These are phyloP conservation scores for Cardamine occulta DNA, from an alignment of 345 rosid species.

Conservation along the genomic window DNA sequence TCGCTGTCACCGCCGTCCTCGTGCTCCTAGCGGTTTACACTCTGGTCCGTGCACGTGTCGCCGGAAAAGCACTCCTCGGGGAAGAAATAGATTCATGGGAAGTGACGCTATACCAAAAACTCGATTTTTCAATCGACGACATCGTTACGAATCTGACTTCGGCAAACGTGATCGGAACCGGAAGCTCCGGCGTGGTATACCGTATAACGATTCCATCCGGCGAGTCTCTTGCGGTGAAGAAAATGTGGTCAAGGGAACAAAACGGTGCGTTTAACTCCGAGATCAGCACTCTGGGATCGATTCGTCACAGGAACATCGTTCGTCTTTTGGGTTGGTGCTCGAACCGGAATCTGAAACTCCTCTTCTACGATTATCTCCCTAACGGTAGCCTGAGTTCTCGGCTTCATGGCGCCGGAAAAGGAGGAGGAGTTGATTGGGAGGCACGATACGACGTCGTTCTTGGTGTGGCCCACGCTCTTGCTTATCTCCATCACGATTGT, in stretches of 20 bases:
- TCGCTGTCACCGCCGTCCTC: constrained; percentile 39
- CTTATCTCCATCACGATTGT: constrained; percentile 88
- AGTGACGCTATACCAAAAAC: constrained; percentile 78
- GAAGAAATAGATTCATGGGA: constrained; percentile 66
- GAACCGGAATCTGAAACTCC: constrained; percentile 62
- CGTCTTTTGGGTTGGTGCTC: constrained; percentile 83
- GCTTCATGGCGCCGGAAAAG: constrained; percentile 52
- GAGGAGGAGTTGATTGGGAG: constrained; percentile 62
- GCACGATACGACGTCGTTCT: constrained; percentile 69
- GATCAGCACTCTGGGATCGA: constrained; percentile 67
- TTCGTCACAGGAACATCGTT: constrained; percentile 90
- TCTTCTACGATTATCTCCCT: constrained; percentile 74
- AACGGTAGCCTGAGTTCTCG: constrained; percentile 67
- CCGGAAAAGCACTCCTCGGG: constrained; percentile 49
- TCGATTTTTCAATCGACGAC: constrained; percentile 73
- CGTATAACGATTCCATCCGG: constrained; percentile 59
- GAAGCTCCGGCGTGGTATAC: constrained; percentile 84
- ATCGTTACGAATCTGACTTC: constrained; percentile 56
- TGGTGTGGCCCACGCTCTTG: constrained; percentile 78
- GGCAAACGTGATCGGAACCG: constrained; percentile 71
- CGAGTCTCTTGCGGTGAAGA: constrained; percentile 67
- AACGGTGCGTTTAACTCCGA: constrained; percentile 77
- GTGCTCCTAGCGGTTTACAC: constrained; percentile 76
- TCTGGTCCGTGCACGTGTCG: constrained; percentile 34
- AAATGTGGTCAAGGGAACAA: constrained; percentile 56